Evolutionary conservation across 345 rosid species (phyloP).

Genomic region (sweet orange (Citrus sinensis)): DNA sequence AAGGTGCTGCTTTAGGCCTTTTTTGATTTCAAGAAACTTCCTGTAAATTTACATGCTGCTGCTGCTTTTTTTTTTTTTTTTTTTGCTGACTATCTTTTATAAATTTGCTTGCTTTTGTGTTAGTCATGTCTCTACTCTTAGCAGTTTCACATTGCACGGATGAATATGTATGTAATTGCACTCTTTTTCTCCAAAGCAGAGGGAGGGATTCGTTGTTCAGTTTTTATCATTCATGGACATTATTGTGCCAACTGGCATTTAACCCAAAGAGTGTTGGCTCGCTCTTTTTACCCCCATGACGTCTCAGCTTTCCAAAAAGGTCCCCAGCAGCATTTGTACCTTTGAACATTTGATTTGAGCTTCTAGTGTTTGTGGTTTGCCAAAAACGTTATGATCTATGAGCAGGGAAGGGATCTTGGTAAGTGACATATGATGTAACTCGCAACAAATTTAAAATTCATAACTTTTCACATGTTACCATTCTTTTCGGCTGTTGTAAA

Average conservation of each 20-base stretch:
- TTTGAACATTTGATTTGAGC: too few relatives aligned
- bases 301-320: too few relatives aligned
- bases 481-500: too few relatives aligned
- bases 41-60: not conserved
- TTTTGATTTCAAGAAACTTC: not conserved
- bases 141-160: not conserved
- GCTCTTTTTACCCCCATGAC: not conserved
- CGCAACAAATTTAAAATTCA: too few relatives aligned
- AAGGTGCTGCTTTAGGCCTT: not conserved
- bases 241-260: not conserved
- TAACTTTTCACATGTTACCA: too few relatives aligned
- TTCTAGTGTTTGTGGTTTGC: too few relatives aligned
- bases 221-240: not conserved
- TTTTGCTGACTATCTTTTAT: not conserved
- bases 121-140: not conserved
- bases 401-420: too few relatives aligned
- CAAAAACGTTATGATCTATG: too few relatives aligned
- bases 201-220: not conserved
- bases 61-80: not conserved
- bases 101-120: not conserved
- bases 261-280: too few relatives aligned
- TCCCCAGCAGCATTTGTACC: too few relatives aligned
- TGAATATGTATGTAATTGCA: not conserved
- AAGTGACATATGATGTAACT: too few relatives aligned
- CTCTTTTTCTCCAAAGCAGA: not conserved